Evolutionary conservation across 192 early-diverging fungal species (phyloP), one percentile per base, ranked within the genome.

Genomic region (Dissophora ornata): DNA sequence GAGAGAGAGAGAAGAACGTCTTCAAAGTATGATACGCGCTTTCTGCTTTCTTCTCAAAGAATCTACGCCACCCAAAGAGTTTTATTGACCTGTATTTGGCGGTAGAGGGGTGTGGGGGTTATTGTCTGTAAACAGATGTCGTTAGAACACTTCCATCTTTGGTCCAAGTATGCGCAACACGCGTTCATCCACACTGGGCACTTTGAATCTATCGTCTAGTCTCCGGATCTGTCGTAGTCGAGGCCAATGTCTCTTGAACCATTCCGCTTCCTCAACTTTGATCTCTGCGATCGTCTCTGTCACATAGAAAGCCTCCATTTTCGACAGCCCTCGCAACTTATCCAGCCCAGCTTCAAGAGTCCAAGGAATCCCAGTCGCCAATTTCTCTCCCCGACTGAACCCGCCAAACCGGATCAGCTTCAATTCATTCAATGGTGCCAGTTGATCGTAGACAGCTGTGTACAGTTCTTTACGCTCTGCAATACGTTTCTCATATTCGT

Each of bases 171-270:
- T n/a, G n/a, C n/a, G n/a, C n/a, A n/a, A n/a, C n/a, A n/a, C n/a
- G n/a, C n/a, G n/a, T n/a, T n/a, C n/a, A n/a, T n/a, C n/a, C n/a
- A n/a, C n/a, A n/a, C n/a, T n/a, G n/a, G n/a, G n/a, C n/a, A n/a
- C n/a, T n/a, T n/a, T n/a, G n/a, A n/a, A n/a, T 38, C 44, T 10
- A n/a, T 45, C 44, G 18, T 45, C 44, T 16, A 45, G 18, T 45
- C 44, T 45, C 44, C 44, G 44, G n/a, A 45, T 45, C 44, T n/a
- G 15, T 5, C 18, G 9, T 12, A 45, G 44, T 45, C 44, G 44
- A n/a, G 55, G 55, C 38, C 38, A 57, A n/a, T 57, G 18, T 24
- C 42, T 25, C 25, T 42, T 57, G 29, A 57, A 42, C 55, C 55
- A 57, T 57, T 38, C 38, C 13, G 24, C 38, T 42, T 57, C 34